Evolutionary conservation across 2,329 filamentous ascomycete species (phyloP).

Genomic region (Alternaria viburni): DNA sequence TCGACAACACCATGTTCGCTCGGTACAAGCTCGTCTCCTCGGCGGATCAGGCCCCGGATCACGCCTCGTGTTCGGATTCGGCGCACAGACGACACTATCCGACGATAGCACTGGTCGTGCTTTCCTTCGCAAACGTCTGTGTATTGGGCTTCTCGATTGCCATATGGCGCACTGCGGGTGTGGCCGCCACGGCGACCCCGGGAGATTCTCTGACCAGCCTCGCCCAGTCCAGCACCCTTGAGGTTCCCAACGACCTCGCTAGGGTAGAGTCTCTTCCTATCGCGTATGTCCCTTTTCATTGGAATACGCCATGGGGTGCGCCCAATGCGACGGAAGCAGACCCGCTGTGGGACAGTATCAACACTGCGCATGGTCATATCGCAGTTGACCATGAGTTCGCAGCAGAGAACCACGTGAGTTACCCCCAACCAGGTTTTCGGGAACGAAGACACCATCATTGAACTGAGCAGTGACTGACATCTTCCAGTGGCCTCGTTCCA

Average conservation of each 20-base stretch:
- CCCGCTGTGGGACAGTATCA: slow-evolving; percentile 31
- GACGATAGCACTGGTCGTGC: background rate
- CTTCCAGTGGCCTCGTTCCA: slow-evolving; percentile 1
- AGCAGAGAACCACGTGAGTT: slow-evolving; percentile 14
- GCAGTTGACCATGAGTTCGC: slow-evolving; percentile 34
- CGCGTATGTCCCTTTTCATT: slow-evolving; percentile 2
- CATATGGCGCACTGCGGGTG: background rate
- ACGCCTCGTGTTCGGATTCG: background rate
- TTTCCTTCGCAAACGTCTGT: slow-evolving; percentile 2
- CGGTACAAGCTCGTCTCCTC: slow-evolving; percentile 3
- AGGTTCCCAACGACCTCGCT: background rate
- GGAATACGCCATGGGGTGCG: slow-evolving; percentile 10
- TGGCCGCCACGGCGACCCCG: background rate
- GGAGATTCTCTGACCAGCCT: background rate
- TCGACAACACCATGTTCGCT: slow-evolving; percentile 1
- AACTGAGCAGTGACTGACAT: background rate
- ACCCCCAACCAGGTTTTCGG: background rate
- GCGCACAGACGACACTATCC: background rate
- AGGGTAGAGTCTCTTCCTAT: slow-evolving; percentile 2
- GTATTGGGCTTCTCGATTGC: background rate
- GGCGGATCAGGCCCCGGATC: background rate
- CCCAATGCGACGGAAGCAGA: slow-evolving; percentile 21
- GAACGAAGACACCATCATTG: background rate
- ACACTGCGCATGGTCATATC: slow-evolving; percentile 35
- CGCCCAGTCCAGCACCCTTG: background rate